Evolutionary conservation across 139 green algal genomes (phyloP), one percentile per base, ranked within the genome.

Genomic region (Chlorella sp.): DNA sequence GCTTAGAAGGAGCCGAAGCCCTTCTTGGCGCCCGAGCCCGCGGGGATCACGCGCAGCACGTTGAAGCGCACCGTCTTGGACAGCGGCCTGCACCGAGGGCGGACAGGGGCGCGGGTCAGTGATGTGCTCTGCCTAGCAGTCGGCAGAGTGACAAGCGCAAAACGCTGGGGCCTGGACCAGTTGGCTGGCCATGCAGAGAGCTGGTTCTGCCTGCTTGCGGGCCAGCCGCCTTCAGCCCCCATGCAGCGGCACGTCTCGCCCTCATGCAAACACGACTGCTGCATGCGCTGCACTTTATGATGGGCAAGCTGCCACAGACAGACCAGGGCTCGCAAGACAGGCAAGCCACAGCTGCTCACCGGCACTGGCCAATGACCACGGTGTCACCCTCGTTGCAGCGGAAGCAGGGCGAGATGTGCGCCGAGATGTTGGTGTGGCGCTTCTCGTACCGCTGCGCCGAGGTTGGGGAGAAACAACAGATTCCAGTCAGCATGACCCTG

Each of bases 41-140:
- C 83, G 36, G 97, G 94, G 70, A 95, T 96, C 32, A 99, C 97
- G 46, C 95, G 94, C 85, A 99, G 92, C 84, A 99, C 96, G 89
- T 99, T 99, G 96, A 99, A 99, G 38, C 97, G 92, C 85, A 99
- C 96, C 26, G 97, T 99, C 96, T 99, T 99, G 79, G 95, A 98
- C 85, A 99, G 94, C 14, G 97, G 97, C 85, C 96, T 96, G 92
- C 89, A 89, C 32, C 16, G 48, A n/a, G 8, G 60, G 28, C 28
- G 69, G 69, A 38, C 38, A 51, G 8, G 38, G 16, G 34, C 34
- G 34, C 69, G 34, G 38, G 38, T 30, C 40, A n/a, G 40, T 38
- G 1, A 76, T 7, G 16, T 16, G 40, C 3, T 17, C 69, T 6
- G 36, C 17, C 8, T 1, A 20, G 36, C 68, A 0, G 1, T 34